Evolutionary conservation across 257 asterid species (phyloP), one percentile per base, ranked within the genome.

Genomic region (Nicotiana benthamiana): DNA sequence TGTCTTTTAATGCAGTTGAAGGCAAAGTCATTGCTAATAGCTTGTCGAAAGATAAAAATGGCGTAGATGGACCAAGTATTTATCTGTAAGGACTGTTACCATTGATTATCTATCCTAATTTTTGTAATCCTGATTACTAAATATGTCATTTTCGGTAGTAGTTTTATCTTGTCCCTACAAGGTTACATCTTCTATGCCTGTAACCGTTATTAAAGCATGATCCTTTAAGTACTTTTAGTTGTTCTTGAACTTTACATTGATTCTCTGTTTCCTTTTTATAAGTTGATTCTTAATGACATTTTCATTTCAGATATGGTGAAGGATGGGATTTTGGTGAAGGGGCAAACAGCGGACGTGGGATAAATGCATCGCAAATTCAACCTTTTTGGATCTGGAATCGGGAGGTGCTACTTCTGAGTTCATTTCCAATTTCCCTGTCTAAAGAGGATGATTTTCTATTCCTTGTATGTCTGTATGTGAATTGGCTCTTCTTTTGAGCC

Each of bases 241-340:
- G 60, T 48, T 72, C 78, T 72, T 46, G 61, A 72, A 48, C 40
- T 46, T 48, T 46, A 24, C 40, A 46, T 46, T 24, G 59, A 48
- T 48, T 24, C 78, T 72, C 60, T 46, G 46, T 74, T 46, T 72
- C 40, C 40, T 72, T 72, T 74, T 48, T 74, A 74, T 48, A 40
- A 74, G 62, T 74, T 74, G 62, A 48, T 74, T 74, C 61, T 48
- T 4, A 72, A 22, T 43, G 20, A 22, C 27, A 74, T 20, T 63
- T 56, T 51, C 13, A 83, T 82, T 81, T 75, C 81, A 95, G 99
- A 86, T 95, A 95, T 83, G 99, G 99, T 74, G 99, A 95, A 95
- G 99, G 99, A 82, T 95, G 99, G 99, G 90, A 93, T 84, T 95
- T 95, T 46, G 99, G 97, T 70, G 99, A 95, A 89, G 99, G 93